A percentile compares a stretch with the other conserved stretches of the same genome.
Evolutionary conservation across 1,284 basidiomycete genomes (phyloP).

Genomic region (Apiotrichum gamsii): DNA sequence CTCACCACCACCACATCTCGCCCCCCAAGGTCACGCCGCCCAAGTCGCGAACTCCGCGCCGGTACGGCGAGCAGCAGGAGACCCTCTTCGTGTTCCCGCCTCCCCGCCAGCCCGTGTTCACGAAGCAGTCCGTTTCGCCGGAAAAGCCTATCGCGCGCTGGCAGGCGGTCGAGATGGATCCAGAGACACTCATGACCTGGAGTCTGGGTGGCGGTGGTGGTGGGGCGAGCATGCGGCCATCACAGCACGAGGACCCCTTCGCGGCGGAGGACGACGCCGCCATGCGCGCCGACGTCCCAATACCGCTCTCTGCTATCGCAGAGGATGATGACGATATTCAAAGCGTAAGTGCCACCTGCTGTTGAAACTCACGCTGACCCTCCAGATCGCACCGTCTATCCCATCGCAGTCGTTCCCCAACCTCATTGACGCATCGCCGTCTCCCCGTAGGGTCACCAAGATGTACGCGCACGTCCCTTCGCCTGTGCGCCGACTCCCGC

Average conservation of each 20-base stretch:
- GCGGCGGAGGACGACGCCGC: too few species aligned
- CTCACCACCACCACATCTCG: too few species aligned
- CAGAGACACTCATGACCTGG: slow-evolving; percentile 41
- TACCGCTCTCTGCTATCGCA: too few species aligned
- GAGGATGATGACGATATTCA: slow-evolving; percentile 8
- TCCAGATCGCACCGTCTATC: slow-evolving; percentile 18
- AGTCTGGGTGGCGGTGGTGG: slow-evolving; percentile 22
- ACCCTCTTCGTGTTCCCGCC: slow-evolving; percentile 25
- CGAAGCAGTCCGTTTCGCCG: background rate
- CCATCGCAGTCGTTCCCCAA: slow-evolving; percentile 23
- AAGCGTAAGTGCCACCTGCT: slow-evolving; percentile 15
- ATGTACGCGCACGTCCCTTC: background rate
- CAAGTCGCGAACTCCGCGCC: slow-evolving; percentile 14
- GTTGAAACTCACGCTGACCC: slow-evolving; percentile 5
- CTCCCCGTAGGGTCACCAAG: background rate
- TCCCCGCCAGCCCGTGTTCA: slow-evolving; percentile 18
- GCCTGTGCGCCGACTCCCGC: background rate
- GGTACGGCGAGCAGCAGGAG: slow-evolving; percentile 10
- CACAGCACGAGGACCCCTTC: too few species aligned
- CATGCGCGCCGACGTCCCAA: too few species aligned
- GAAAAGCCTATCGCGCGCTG: slow-evolving; percentile 10
- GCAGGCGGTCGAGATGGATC: slow-evolving; percentile 30
- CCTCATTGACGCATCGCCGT: slow-evolving; percentile 10
- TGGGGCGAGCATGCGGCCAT: too few species aligned
- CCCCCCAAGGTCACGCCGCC: slow-evolving; percentile 27